Evolutionary conservation across 2,329 filamentous ascomycete species (phyloP).

Genomic region (Colletotrichum destructivum): DNA sequence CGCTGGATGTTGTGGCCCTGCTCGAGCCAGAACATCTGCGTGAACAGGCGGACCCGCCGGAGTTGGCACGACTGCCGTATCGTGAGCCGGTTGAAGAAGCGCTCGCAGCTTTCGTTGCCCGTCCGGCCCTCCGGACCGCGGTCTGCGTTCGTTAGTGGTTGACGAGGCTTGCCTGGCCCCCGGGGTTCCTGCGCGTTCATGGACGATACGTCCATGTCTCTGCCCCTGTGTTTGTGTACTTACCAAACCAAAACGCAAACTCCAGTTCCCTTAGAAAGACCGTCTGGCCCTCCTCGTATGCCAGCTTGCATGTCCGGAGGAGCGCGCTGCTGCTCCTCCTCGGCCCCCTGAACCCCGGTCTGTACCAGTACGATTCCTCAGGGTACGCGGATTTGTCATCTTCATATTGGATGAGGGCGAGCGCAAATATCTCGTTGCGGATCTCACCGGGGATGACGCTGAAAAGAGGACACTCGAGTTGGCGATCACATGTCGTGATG

Average conservation of each 20-base stretch:
- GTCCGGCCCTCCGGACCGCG: slow-evolving; percentile 22
- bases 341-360: slow-evolving; percentile 58
- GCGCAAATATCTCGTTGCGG: slow-evolving; percentile 62
- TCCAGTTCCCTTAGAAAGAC: slow-evolving; percentile 31
- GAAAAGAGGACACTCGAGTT: slow-evolving; percentile 50
- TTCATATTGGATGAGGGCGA: slow-evolving; percentile 56
- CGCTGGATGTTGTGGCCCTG: slow-evolving; percentile 43
- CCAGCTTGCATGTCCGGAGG: slow-evolving; percentile 57
- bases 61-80: slow-evolving; percentile 44
- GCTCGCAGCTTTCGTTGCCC: background rate
- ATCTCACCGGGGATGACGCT: slow-evolving; percentile 62
- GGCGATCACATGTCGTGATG: background rate
- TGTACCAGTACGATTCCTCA: slow-evolving; percentile 53
- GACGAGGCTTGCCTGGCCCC: background rate
- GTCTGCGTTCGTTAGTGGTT: background rate
- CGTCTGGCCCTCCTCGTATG: slow-evolving; percentile 24
- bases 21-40: slow-evolving; percentile 59
- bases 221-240: background rate
- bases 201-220: background rate
- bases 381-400: slow-evolving; percentile 50
- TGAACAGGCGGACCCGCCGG: slow-evolving; percentile 55
- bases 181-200: background rate
- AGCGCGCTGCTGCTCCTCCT: slow-evolving; percentile 55
- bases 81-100: slow-evolving; percentile 28
- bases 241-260: slow-evolving; percentile 37